Base-by-base conservation (phyloP, 2,329 filamentous ascomycete genomes). In the Talaromyces sp. region DNA sequence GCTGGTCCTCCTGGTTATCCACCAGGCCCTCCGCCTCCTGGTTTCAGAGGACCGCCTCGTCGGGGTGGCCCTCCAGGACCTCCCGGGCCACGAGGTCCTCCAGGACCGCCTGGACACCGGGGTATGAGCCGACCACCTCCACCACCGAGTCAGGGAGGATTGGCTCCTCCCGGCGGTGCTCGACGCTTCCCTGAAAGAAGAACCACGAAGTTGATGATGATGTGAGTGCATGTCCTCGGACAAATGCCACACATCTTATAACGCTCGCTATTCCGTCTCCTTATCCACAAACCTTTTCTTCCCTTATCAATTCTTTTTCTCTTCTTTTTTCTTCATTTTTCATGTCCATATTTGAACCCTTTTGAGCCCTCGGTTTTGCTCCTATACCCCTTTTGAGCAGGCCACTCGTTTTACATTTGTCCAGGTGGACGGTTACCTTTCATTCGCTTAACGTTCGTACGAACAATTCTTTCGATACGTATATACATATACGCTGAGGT, bases 191-290 rank as follows among this genome's bases (percentile, higher is more conserved):
- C 80, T 1, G 79, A 81, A 69, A 73, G 80, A 64, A 74, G 80
- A 66, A 81, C 78, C 9, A 82, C 80, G 62, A 76, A 69, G 69
- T 69, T 81, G 66, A 80, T 80, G 77, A 81, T 80, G 75, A 73
- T 75, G 73, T 79, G 72, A 79, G 64, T 30, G 60, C 57, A n/a
- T 30, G n/a, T 53, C 61, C 25, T 54, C 51, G 28, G 30, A 54
- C 32, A 44, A 32, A 27, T 36, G 33, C 58, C 32, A 60, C 55
- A 44, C 54, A 53, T 51, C 55, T 52, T 44, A 27, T 25, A 42
- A 15, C 61, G 22, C 47, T 62, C 47, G 56, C 42, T 60, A 36
- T 28, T 39, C 52, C 28, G 10, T 47, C 10, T 44, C 44, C 30
- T 39, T 39, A 25, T 25, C 22, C 9, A 44, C 39, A 44, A 44